Conservation (phyloP, 805 yeast genomes). For the Scheffersomyces amazonensis region DNA sequence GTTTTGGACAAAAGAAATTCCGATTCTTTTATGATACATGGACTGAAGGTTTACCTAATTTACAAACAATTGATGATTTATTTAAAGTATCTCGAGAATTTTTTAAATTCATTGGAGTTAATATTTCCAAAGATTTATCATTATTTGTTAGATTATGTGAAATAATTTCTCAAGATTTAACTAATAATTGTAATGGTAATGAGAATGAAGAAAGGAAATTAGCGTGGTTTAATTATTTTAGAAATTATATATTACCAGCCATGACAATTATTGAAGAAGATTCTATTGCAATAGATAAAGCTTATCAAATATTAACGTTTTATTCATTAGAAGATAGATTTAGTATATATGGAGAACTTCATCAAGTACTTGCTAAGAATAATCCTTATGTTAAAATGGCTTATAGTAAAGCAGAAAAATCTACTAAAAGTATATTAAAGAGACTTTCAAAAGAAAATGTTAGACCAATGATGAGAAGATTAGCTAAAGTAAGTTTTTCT, state of each 20-base stretch:
- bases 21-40: slow-evolving; percentile 50
- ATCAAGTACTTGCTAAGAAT: slow-evolving; percentile 54
- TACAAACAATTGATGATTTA: slow-evolving; percentile 42
- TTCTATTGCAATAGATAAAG: slow-evolving; percentile 57
- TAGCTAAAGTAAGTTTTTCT: slow-evolving; percentile 68
- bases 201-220: slow-evolving; percentile 13
- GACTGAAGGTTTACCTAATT: slow-evolving; percentile 37
- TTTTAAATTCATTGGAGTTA: slow-evolving; percentile 54
- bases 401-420: slow-evolving; percentile 67
- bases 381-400: slow-evolving; percentile 55
- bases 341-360: slow-evolving; percentile 77
- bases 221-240: slow-evolving; percentile 56
- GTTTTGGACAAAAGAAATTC: slow-evolving; percentile 20
- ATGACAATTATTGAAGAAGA: slow-evolving; percentile 52
- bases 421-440: slow-evolving; percentile 74
- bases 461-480: slow-evolving; percentile 63
- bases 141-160: slow-evolving; percentile 60
- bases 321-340: slow-evolving; percentile 66
- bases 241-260: slow-evolving; percentile 67
- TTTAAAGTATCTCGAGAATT: slow-evolving; percentile 46
- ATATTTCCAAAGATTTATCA: slow-evolving; percentile 44
- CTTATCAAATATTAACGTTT: slow-evolving; percentile 50
- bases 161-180: slow-evolving; percentile 45
- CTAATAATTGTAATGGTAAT: slow-evolving; percentile 5
- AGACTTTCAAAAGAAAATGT: slow-evolving; percentile 80